Evolutionary conservation across 495 filamentous ascomycete genomes (phyloP), one percentile per base, ranked within the genome.

Genomic region (Tuber borchii): DNA sequence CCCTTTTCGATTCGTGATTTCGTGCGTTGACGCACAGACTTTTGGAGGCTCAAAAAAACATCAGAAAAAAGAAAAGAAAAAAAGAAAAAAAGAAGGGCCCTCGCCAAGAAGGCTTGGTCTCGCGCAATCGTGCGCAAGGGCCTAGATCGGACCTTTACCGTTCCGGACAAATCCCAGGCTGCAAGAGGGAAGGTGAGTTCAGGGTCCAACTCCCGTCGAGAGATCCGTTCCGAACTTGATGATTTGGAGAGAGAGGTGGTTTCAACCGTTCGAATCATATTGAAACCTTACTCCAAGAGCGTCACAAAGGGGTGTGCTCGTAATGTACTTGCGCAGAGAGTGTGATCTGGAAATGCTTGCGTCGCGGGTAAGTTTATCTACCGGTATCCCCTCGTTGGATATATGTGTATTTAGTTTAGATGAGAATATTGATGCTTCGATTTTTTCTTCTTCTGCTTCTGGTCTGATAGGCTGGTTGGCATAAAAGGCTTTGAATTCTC

Each of bases 1-100:
- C 26, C 56, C n/a, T n/a, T 26, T 34, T 65, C 56, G 56, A 65
- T 65, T 65, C 26, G 56, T 65, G 56, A 65, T 65, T 65, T 65
- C 56, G 26, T 65, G 56, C 56, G 56, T 34, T 16, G 31, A 26
- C 16, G 26, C 56, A 34, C 26, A 34, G 56, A 34, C 31, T 17
- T 34, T 31, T 65, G 56, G 56, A 65, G 56, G 56, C 56, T 65
- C 17, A 65, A 65, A 61, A 61, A 61, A 61, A 61, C n/a, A 61
- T 12, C 14, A 31, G 12, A 61, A 26, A 7, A 61, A 61, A 31
- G 14, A 4, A 61, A 61, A 34, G 14, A 31, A 14, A 9, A 61
- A 61, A 31, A 16, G 4, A 31, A 31, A 65, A 34, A 14, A 65
- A 65, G 34, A 65, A 65, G 14, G 56, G 26, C 26, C 56, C 56